Base-by-base conservation (phyloP, 768 basidiomycete genomes). In the Lactifluus subvellereus region DNA sequence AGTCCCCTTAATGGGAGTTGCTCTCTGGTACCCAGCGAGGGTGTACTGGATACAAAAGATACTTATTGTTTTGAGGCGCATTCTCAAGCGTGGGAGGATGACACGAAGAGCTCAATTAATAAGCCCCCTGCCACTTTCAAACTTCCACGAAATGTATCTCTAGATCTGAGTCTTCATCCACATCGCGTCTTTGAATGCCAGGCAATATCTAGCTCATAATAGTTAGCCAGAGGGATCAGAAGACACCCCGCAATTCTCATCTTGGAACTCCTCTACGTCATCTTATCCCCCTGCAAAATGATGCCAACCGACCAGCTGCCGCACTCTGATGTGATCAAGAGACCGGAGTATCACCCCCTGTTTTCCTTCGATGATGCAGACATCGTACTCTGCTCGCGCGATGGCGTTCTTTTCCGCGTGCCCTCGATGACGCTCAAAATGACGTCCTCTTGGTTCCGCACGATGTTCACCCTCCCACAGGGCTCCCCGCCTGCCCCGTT, bases 381-480 rank as follows among this genome's bases (percentile, higher is more conserved):
- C 59, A 75, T 84, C 22, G 73, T 86, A 8, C 73, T 88, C 6
- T 77, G 79, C 18, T 78, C 82, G 18, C 81, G 80, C 58, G 74
- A 80, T 58, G 79, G 80, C 32, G 72, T 75, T 6, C 73, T 79
- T 67, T 87, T 87, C 70, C 79, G 80, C 32, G 77, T 86, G 16
- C 85, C 86, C 61, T 79, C 82, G 0, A 80, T 77, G 72, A 82
- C 81, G 1, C 76, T 88, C 47, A 85, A 82, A 68, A 82, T 80
- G 18, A 85, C 86, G 0, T 86, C 85, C 4, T 81, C 82, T 22
- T 87, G 85, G 80, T 86, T 85, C 69, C 78, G 81, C 13, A 71
- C 82, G 6, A 84, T 86, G 74, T 83, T 85, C 69, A 77, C 79
- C 22, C 74, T 88, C 0, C 86, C 86, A 1, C 80, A 81, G 68